Conservation (phyloP, 441 rosid genomes). For the Pelargonium myrrhifolium region DNA sequence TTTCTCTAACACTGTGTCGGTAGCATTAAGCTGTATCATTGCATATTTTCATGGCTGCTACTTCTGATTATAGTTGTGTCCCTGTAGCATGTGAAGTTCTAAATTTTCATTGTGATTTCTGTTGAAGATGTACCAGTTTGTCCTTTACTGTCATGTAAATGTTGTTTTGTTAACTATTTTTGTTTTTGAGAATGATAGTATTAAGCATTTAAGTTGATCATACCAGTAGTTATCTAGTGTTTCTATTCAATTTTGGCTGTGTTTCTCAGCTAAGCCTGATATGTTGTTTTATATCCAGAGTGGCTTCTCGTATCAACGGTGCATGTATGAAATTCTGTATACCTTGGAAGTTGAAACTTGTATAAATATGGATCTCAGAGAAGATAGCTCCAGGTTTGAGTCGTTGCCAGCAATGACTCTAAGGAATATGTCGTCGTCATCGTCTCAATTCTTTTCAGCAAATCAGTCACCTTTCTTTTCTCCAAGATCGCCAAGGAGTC, state of each 20-base stretch:
- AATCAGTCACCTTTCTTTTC: conserved; percentile 90
- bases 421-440: conserved; percentile 74
- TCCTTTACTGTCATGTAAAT: conserved; percentile 6
- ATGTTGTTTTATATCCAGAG: conserved; percentile 23
- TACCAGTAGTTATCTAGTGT: not conserved
- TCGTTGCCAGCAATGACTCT: conserved; percentile 30
- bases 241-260: not conserved
- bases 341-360: conserved; percentile 18
- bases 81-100: not conserved
- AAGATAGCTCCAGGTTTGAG: conserved; percentile 61
- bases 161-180: conserved; percentile 4
- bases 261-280: conserved; percentile 17
- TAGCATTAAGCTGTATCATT: not conserved
- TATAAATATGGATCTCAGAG: conserved; percentile 51
- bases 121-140: not conserved
- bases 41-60: conserved; percentile 5
- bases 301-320: conserved; percentile 26
- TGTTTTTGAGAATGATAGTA: too few species aligned
- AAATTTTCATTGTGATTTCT: not conserved
- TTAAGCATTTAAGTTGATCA: conserved; percentile 8
- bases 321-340: conserved; percentile 28
- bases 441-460: conserved; percentile 83
- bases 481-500: conserved; percentile 62
- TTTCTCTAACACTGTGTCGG: not conserved
- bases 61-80: conserved; percentile 1